Evolutionary conservation across 2,329 filamentous ascomycete genomes (phyloP).

Genomic region (Alternaria sp.): DNA sequence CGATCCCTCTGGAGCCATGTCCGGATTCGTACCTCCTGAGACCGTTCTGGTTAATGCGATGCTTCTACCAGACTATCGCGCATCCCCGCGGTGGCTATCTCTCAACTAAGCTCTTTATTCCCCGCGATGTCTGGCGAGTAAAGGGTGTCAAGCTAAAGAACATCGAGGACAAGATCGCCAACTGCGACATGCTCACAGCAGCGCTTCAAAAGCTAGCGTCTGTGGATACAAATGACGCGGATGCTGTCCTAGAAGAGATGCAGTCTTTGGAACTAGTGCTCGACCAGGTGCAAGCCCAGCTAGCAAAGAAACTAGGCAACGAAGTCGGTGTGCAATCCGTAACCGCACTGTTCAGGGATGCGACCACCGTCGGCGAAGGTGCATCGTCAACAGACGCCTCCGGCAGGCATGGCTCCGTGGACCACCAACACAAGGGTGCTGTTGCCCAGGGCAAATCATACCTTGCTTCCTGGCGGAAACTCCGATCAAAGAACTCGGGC

Average conservation of each 20-base stretch:
- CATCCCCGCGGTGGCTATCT: conserved; percentile 92
- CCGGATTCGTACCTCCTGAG: conserved; percentile 87
- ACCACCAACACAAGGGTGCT: conserved; percentile 42
- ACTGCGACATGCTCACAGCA: conserved; percentile 89
- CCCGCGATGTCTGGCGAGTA: conserved; percentile 90
- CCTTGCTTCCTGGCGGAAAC: conserved; percentile 85
- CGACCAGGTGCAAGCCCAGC: conserved; percentile 78
- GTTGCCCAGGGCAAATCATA: conserved; percentile 68
- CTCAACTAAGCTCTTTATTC: conserved; percentile 89
- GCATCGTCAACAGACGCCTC: conserved; percentile 30
- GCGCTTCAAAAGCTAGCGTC: conserved; percentile 81
- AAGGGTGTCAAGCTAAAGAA: conserved; percentile 92
- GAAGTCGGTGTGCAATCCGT: conserved; percentile 86
- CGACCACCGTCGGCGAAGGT: conserved; percentile 50
- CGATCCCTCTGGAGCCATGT: conserved; percentile 85
- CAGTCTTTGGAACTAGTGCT: conserved; percentile 84
- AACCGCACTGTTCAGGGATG: conserved; percentile 76
- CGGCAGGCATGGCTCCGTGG: conserved; percentile 39
- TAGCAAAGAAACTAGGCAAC: conserved; percentile 86
- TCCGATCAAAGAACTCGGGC: conserved; percentile 87
- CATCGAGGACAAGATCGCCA: conserved; percentile 90
- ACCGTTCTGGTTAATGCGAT: conserved; percentile 97
- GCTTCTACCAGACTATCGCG: conserved; percentile 87
- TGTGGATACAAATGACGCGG: conserved; percentile 88
- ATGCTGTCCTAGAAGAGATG: conserved; percentile 93